Percentiles rank a stretch among this genome's conserved stretches.
Conservation (phyloP, 139 green algal genomes). For the Micractinium sp. region DNA sequence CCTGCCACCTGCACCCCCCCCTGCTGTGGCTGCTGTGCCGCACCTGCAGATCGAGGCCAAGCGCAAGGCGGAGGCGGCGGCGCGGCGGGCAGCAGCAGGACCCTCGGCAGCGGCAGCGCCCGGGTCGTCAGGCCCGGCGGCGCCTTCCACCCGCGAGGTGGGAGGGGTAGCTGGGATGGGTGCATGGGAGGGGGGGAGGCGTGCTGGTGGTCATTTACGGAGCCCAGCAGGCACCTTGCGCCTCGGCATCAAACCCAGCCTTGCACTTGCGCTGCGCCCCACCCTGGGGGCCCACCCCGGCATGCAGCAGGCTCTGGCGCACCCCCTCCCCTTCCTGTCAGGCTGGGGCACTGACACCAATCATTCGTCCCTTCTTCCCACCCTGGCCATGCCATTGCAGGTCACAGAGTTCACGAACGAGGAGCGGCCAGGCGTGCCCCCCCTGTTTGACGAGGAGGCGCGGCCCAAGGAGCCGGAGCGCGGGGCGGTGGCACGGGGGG, state of each 20-base stretch:
- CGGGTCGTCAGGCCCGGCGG: not conserved
- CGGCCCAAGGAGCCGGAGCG: slow-evolving; percentile 50
- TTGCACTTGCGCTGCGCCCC: too few species aligned
- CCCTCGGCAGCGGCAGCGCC: slow-evolving; percentile 6
- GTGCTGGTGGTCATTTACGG: too few species aligned
- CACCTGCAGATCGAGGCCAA: slow-evolving; percentile 57
- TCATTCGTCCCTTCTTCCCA: too few species aligned
- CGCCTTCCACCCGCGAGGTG: slow-evolving; percentile 42
- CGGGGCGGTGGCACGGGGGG: slow-evolving; percentile 3
- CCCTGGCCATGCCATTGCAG: not conserved
- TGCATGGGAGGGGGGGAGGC: not conserved
- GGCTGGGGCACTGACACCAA: too few species aligned
- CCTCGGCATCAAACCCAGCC: too few species aligned
- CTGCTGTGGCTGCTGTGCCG: not conserved
- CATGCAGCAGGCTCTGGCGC: too few species aligned
- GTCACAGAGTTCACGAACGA: slow-evolving; percentile 30
- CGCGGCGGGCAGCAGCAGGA: slow-evolving; percentile 13
- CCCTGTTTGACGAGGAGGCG: slow-evolving; percentile 65
- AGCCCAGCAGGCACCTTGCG: not conserved
- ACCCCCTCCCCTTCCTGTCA: too few species aligned
- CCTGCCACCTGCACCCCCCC: not conserved
- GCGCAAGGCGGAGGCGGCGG: slow-evolving; percentile 59
- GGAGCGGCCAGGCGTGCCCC: slow-evolving; percentile 55
- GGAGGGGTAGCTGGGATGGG: not conserved
- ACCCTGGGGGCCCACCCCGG: too few species aligned